Conservation (phyloP, 73 alveolate species). For the Stentor coeruleus region DNA sequence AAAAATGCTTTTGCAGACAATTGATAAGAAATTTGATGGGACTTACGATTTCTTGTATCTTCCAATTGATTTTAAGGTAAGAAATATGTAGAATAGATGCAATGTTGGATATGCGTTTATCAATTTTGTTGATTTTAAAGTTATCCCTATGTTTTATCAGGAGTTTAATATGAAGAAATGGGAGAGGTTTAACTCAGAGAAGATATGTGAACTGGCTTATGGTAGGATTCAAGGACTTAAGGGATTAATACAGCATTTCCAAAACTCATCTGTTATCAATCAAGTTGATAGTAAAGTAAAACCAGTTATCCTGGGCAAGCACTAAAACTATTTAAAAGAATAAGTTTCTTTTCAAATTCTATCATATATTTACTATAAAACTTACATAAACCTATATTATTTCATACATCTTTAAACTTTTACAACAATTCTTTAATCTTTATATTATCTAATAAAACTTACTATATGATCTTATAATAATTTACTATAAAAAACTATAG, state of each 20-base stretch:
- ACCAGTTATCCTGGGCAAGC: too few relatives aligned
- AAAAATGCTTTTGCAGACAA: conserved; percentile 61
- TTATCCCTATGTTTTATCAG: conserved; percentile 71
- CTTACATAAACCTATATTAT: too few relatives aligned
- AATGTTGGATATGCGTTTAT: conserved; percentile 96
- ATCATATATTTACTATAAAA: too few relatives aligned
- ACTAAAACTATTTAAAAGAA: too few relatives aligned
- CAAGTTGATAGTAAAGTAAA: not conserved
- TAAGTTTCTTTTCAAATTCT: too few relatives aligned
- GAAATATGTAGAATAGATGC: conserved; percentile 81
- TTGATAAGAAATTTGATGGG: conserved; percentile 76
- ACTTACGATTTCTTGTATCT: conserved; percentile 47
- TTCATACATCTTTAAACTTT: too few relatives aligned
- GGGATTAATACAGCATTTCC: not conserved
- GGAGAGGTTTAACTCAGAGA: conserved; percentile 79
- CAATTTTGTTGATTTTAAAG: conserved; percentile 78
- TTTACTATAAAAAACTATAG: too few relatives aligned
- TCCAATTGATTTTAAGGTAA: conserved; percentile 56
- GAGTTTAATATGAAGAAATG: conserved; percentile 85
- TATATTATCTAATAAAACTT: too few relatives aligned
- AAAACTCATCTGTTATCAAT: not conserved
- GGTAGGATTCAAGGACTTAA: not conserved
- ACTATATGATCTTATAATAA: too few relatives aligned
- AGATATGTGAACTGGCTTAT: conserved; percentile 20
- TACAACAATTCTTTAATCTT: too few relatives aligned